Conservation (phyloP, 1,284 basidiomycete species). For the Athelia psychrophila region DNA sequence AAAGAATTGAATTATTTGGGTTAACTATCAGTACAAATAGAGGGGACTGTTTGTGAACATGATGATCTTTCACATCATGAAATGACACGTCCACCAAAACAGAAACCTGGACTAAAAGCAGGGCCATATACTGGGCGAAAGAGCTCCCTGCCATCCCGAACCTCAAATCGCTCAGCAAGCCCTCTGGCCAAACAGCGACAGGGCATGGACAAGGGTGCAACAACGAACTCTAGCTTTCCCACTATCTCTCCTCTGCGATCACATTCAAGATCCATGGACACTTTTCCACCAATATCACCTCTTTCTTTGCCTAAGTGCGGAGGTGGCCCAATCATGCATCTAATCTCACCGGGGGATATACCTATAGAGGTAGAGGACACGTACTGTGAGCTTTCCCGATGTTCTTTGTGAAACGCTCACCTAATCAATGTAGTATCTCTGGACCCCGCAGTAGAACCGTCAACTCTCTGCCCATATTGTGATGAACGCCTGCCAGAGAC, state of each 20-base stretch:
- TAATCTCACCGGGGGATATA: not conserved
- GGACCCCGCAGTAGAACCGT: constrained; percentile 27
- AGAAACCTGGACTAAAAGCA: too few species aligned
- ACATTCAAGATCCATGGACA: not conserved
- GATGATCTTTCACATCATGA: too few species aligned
- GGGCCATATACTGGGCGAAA: too few species aligned
- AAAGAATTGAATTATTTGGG: too few species aligned
- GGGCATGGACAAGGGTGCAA: not conserved
- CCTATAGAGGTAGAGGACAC: not conserved
- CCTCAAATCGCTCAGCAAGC: not conserved
- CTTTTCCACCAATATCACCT: not conserved
- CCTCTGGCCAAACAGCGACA: not conserved
- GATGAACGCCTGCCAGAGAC: constrained; percentile 38
- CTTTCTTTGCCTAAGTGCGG: not conserved
- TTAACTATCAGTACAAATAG: too few species aligned
- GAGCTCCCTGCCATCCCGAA: not conserved
- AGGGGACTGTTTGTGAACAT: too few species aligned
- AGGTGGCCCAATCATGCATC: too few species aligned
- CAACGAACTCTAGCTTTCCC: not conserved
- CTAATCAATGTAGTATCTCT: not conserved
- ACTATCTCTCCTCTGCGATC: not conserved
- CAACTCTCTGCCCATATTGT: constrained; percentile 44
- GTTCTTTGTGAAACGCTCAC: not conserved
- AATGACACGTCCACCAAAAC: too few species aligned
- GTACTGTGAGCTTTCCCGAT: not conserved